These are phyloP conservation scores for Daldinia sp. DNA, from an alignment of 2,329 filamentous ascomycete genomes.

Conservation along the genomic window DNA sequence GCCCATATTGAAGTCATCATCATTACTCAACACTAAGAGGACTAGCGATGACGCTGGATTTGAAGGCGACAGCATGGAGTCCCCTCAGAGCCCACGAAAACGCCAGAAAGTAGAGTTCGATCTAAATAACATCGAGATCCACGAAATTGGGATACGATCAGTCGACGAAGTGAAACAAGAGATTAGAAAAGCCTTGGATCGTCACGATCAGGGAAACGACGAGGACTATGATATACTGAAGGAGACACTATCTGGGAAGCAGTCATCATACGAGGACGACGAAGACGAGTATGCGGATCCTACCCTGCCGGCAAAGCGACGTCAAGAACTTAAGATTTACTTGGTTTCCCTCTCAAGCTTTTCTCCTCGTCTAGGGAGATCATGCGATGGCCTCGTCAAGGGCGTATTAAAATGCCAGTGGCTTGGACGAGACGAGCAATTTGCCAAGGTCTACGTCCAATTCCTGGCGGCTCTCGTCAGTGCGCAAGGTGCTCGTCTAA, in stretches of 20 bases:
- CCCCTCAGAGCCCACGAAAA: conserved; percentile 58
- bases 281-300: conserved; percentile 58
- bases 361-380: conserved; percentile 66
- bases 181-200: conserved; percentile 64
- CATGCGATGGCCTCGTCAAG: conserved; percentile 66
- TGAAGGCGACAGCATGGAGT: conserved; percentile 48
- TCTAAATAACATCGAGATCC: conserved; percentile 64
- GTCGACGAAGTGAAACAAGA: conserved; percentile 65
- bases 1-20: conserved; percentile 60
- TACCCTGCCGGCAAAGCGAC: conserved; percentile 43
- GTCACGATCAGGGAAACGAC: conserved; percentile 64
- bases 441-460: conserved; percentile 72
- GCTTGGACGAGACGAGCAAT: conserved; percentile 70
- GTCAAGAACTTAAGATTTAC: conserved; percentile 67
- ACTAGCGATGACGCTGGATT: conserved; percentile 53
- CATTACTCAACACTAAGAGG: conserved; percentile 55
- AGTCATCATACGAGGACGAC: conserved; percentile 53
- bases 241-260: conserved; percentile 63
- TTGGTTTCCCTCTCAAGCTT: conserved; percentile 70
- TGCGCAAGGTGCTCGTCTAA: conserved; percentile 81
- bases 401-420: conserved; percentile 68
- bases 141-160: conserved; percentile 61
- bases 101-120: conserved; percentile 67
- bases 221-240: conserved; percentile 70
- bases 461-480: conserved; percentile 79